These are phyloP conservation scores for Leccinellum rugosiceps DNA, from an alignment of 768 basidiomycete species.

Conservation along the genomic window DNA sequence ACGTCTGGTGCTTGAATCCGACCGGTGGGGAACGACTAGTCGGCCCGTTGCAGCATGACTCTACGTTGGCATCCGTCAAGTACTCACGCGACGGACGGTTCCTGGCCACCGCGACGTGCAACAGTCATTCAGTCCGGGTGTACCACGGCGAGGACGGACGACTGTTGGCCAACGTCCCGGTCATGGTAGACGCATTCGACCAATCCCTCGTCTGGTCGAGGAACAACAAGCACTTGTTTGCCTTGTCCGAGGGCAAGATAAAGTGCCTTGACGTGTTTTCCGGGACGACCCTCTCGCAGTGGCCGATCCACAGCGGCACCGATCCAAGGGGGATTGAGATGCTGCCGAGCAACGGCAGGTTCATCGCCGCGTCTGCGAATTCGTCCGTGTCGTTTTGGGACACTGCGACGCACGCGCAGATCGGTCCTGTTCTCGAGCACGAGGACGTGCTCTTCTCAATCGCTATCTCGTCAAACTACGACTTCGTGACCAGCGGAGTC, in stretches of 20 bases:
- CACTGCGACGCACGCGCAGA: not conserved
- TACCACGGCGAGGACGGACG: not conserved
- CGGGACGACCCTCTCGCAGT: not conserved
- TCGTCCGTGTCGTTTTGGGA: conserved; percentile 15
- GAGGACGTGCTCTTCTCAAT: not conserved
- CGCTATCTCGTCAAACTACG: conserved; percentile 6
- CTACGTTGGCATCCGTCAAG: conserved; percentile 5
- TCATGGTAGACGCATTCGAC: conserved; percentile 1
- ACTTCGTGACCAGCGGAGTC: not conserved
- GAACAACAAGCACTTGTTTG: conserved; percentile 2
- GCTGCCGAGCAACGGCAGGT: conserved; percentile 7
- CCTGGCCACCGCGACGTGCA: conserved; percentile 7
- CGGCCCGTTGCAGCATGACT: not conserved
- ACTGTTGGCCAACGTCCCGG: not conserved
- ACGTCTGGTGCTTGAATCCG: not conserved
- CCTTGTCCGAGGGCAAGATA: conserved; percentile 1
- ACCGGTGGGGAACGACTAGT: conserved; percentile 1
- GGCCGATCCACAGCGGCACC: not conserved
- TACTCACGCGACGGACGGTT: conserved; percentile 7
- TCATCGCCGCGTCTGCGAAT: not conserved
- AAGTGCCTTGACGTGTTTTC: not conserved
- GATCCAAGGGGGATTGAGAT: not conserved
- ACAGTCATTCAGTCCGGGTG: not conserved
- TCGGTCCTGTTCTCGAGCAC: conserved; percentile 6
- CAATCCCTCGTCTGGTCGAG: conserved; percentile 9